A percentile compares a stretch with the other conserved stretches of the same genome.
Evolutionary conservation across 2,329 filamentous ascomycete genomes (phyloP).

Genomic region (Xylaria sp.): DNA sequence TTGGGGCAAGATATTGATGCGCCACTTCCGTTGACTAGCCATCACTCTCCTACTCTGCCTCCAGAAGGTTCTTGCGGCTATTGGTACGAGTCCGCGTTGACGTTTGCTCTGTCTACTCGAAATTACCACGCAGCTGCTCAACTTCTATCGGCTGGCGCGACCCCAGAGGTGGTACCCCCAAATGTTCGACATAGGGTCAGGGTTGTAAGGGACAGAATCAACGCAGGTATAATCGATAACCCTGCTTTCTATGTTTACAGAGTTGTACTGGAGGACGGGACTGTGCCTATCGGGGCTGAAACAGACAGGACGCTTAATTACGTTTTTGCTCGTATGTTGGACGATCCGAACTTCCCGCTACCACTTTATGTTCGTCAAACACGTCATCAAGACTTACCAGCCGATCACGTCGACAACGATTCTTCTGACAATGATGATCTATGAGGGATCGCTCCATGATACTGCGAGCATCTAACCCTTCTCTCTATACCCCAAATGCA

Average conservation of each 20-base stretch:
- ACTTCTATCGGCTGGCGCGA: slow-evolving; percentile 1
- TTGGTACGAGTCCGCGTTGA: slow-evolving; percentile 7
- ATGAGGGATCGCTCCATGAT: not conserved
- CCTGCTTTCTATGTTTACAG: not conserved
- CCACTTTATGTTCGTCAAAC: not conserved
- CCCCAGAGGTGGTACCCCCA: slow-evolving; percentile 3
- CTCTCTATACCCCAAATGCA: too few relatives aligned
- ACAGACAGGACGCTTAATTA: not conserved
- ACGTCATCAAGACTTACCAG: too few relatives aligned
- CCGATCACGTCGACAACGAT: slow-evolving; percentile 41
- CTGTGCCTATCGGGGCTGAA: not conserved
- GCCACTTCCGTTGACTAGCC: not conserved
- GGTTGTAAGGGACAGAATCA: not conserved
- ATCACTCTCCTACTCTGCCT: not conserved
- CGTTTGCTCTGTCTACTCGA: not conserved
- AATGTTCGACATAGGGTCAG: slow-evolving; percentile 33
- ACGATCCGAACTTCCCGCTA: not conserved
- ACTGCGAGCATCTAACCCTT: not conserved
- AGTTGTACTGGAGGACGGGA: not conserved
- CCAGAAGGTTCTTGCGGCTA: not conserved
- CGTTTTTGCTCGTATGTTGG: not conserved
- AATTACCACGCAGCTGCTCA: slow-evolving; percentile 13
- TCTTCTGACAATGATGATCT: slow-evolving; percentile 23
- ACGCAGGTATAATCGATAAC: not conserved
- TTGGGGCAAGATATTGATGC: slow-evolving; percentile 2